These are phyloP conservation scores for Aspergillus novoparasiticus DNA, from an alignment of 2,329 filamentous ascomycete genomes.

Conservation along the genomic window DNA sequence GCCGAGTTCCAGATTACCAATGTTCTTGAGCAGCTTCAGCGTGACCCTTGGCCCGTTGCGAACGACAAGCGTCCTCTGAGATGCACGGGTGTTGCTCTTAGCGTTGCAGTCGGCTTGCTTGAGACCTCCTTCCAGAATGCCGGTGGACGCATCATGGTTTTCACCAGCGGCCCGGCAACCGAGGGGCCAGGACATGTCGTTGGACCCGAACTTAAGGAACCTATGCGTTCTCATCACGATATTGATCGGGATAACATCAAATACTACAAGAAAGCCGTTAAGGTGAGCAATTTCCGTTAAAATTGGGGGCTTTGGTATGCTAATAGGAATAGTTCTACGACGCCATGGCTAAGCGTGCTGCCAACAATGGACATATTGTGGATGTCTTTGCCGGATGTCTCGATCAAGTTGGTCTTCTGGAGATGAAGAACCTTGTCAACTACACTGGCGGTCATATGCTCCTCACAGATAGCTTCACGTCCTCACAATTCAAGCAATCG, in stretches of 20 bases:
- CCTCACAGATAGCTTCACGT: slow-evolving; percentile 95
- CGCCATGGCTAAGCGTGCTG: slow-evolving; percentile 85
- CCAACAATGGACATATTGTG: slow-evolving; percentile 95
- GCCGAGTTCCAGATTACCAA: slow-evolving; percentile 98
- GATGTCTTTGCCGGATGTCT: slow-evolving; percentile 97
- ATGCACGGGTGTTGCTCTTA: slow-evolving; percentile 94
- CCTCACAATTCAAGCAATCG: slow-evolving; percentile 99
- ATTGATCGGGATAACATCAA: slow-evolving; percentile 99
- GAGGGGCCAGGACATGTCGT: slow-evolving; percentile 98
- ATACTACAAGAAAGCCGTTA: slow-evolving; percentile 98
- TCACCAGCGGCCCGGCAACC: slow-evolving; percentile 90
- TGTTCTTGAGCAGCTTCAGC: slow-evolving; percentile 90
- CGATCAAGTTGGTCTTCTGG: slow-evolving; percentile 92
- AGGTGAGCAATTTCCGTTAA: slow-evolving; percentile 58
- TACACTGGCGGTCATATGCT: slow-evolving; percentile 98
- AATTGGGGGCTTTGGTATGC: slow-evolving; percentile 6
- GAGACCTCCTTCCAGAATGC: slow-evolving; percentile 96
- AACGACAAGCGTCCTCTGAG: slow-evolving; percentile 88
- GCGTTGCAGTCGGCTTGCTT: slow-evolving; percentile 87
- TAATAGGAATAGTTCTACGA: slow-evolving; percentile 78
- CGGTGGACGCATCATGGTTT: slow-evolving; percentile 94
- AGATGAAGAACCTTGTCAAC: slow-evolving; percentile 97
- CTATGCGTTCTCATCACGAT: slow-evolving; percentile 96
- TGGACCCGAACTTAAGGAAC: slow-evolving; percentile 90
- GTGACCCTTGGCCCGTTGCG: slow-evolving; percentile 95